Conservation (phyloP, 352 stramenopile genomes). For the Phytophthora melonis region DNA sequence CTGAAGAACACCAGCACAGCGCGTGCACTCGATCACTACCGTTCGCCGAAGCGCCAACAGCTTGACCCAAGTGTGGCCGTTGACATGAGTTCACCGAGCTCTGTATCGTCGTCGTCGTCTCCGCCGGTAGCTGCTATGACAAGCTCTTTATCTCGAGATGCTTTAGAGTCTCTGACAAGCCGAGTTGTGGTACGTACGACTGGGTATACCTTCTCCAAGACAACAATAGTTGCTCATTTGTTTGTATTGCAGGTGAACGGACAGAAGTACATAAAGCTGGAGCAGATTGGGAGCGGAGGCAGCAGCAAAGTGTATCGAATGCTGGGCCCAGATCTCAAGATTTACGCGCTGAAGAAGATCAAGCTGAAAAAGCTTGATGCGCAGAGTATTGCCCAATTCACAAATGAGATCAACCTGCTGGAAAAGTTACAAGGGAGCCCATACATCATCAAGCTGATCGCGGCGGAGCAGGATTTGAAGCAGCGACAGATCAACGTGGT, state of each 20-base stretch:
- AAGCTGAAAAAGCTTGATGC: constrained; percentile 94
- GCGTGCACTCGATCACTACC: constrained; percentile 42
- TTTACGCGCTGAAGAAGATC: constrained; percentile 99
- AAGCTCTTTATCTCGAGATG: constrained; percentile 42
- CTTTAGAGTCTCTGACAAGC: constrained; percentile 63
- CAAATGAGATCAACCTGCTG: constrained; percentile 98
- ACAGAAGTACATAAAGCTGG: constrained; percentile 94
- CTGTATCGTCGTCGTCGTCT: constrained; percentile 66
- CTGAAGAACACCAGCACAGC: constrained; percentile 9
- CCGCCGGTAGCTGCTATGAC: constrained; percentile 47
- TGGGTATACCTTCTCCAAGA: not conserved
- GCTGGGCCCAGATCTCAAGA: constrained; percentile 92
- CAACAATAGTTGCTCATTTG: constrained; percentile 6
- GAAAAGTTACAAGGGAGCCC: constrained; percentile 93
- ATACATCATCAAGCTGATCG: constrained; percentile 96
- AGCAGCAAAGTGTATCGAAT: constrained; percentile 98
- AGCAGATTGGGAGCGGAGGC: constrained; percentile 96
- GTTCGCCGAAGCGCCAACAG: constrained; percentile 62
- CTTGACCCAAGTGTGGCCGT: constrained; percentile 32
- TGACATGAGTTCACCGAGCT: constrained; percentile 58
- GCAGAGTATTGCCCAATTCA: constrained; percentile 94
- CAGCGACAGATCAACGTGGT: constrained; percentile 81
- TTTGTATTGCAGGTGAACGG: constrained; percentile 82
- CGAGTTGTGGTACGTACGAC: constrained; percentile 59
- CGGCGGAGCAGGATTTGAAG: constrained; percentile 93